These are phyloP conservation scores for Chaetomiaceae sp. DNA, from an alignment of 2,329 filamentous ascomycete species.

Conservation along the genomic window DNA sequence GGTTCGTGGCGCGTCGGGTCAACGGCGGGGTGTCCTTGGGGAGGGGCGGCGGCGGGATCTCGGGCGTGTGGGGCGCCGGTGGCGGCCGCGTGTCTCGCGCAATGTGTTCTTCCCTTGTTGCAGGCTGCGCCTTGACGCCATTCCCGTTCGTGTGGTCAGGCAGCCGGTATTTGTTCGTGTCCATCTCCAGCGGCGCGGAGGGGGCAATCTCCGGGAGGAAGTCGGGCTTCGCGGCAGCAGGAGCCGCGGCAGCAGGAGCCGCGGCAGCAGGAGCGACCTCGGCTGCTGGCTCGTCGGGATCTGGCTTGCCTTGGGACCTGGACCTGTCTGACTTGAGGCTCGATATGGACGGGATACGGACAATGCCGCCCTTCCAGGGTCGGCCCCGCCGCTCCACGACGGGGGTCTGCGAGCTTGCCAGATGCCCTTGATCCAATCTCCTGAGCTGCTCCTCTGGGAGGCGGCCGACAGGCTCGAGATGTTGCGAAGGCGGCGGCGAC, in stretches of 20 bases:
- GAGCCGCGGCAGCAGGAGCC: constrained; percentile 16
- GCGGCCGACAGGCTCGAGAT: constrained; percentile 53
- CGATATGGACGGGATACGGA: constrained; percentile 40
- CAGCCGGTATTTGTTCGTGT: constrained; percentile 68
- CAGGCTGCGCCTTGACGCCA: constrained; percentile 56
- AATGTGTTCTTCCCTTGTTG: constrained; percentile 53
- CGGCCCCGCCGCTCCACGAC: constrained; percentile 60
- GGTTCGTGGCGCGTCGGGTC: constrained; percentile 20
- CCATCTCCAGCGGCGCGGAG: constrained; percentile 52
- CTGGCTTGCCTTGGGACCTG: constrained; percentile 17
- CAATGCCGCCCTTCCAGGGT: constrained; percentile 63
- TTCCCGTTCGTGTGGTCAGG: constrained; percentile 65
- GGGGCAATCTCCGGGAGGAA: constrained; percentile 48
- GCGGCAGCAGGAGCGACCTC: constrained; percentile 23
- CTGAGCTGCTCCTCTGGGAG: constrained; percentile 65
- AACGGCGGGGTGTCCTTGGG: constrained; percentile 49
- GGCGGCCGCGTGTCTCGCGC: constrained; percentile 42
- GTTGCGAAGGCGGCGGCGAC: constrained; percentile 26
- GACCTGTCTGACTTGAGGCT: constrained; percentile 26
- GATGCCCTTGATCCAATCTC: constrained; percentile 62
- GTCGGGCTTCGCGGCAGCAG: constrained; percentile 29
- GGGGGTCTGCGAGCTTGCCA: constrained; percentile 44
- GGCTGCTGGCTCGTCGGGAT: constrained; percentile 26
- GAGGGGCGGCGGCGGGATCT: constrained; percentile 37
- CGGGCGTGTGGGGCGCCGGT: constrained; percentile 30